Evolutionary conservation across 331 rosid genomes (phyloP), one percentile per base, ranked within the genome.

Genomic region (Ulmus americana): DNA sequence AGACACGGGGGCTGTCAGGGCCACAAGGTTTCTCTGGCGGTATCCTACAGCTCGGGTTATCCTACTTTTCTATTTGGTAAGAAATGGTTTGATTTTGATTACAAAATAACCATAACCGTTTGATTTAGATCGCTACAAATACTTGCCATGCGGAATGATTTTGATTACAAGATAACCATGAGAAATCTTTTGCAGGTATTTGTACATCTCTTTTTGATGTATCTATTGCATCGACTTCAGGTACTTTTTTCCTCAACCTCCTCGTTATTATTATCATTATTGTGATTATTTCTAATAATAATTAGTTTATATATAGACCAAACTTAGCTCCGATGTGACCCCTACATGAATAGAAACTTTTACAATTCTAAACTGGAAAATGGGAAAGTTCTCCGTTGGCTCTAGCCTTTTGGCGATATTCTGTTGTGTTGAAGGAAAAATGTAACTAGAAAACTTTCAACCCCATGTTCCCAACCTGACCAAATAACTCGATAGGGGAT

Each of bases 191-290:
- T 48, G 15, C 91, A 94, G 98, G 95, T 94, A 44, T 94, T 94
- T 80, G 97, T 94, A 58, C 98, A 94, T 70, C 90, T 94, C 74
- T 94, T 87, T 88, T 76, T 94, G 88, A 94, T 94, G 98, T 83
- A 80, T 85, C 83, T 94, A 77, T 68, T 94, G 82, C 98, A 94
- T 67, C 84, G 94, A 64, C 91, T 94, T 71, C 98, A 94, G 98
- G 98, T 94, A 84, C 51, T 28, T 28, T 28, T 28, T 28, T 28
- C 35, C 35, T 28, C 35, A 28, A 28, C 4, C 35, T 28, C 35
- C 35, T 28, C 22, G 22, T 20, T 28, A 28, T 28, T 28, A 28
- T 28, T 28, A 28, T 28, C 35, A 28, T 28, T 28, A 28, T 28
- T 28, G 35, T 28, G 35, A 28, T 28, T 28, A 28, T 28, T 28